A percentile compares a stretch with the other conserved stretches of the same genome.
These are phyloP conservation scores for Ehretia macrophylla DNA, from an alignment of 257 asterid species.

Conservation along the genomic window DNA sequence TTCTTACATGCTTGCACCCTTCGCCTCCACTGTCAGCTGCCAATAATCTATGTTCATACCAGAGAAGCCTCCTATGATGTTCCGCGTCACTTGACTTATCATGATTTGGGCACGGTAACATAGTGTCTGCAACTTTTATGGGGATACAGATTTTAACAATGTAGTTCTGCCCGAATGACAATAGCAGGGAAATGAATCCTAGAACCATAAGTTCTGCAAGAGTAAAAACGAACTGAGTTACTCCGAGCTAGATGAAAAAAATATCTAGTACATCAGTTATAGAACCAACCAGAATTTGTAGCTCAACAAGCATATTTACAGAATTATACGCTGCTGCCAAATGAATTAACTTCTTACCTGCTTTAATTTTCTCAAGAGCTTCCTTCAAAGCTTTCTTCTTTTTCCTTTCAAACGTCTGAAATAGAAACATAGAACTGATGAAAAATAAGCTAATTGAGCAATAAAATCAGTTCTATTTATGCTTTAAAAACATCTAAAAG, in stretches of 20 bases:
- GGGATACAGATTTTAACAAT: constrained; percentile 38
- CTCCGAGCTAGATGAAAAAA: neutral
- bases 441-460: neutral
- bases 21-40: constrained; percentile 35
- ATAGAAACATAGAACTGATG: constrained; percentile 4
- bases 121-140: constrained; percentile 26
- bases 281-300: neutral
- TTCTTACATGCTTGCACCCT: constrained; percentile 40
- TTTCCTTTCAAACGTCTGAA: constrained; percentile 62
- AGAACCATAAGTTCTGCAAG: constrained; percentile 55
- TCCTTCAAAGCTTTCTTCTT: constrained; percentile 64
- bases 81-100: neutral
- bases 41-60: constrained; percentile 43
- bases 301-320: neutral
- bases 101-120: constrained; percentile 34
- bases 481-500: too few relatives aligned
- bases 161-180: constrained; percentile 39
- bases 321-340: neutral
- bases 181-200: constrained; percentile 46
- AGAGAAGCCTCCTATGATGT: constrained; percentile 54
- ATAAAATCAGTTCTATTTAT: neutral
- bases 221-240: neutral
- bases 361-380: constrained; percentile 91
- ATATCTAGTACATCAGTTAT: neutral
- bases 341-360: constrained; percentile 35